Conservation (phyloP, 345 rosid genomes). For the Angophora floribunda region DNA sequence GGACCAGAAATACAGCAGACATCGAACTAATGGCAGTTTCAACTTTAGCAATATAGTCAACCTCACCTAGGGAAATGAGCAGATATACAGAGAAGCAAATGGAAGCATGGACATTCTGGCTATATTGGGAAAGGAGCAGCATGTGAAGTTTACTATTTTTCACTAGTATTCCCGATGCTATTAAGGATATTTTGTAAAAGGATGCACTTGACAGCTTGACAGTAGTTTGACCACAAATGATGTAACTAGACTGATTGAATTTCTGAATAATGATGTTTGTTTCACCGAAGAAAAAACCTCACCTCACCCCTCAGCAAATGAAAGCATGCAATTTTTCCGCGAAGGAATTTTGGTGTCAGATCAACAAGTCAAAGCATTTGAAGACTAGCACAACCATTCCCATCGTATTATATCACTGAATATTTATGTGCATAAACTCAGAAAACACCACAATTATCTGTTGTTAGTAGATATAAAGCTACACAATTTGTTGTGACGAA, state of each 20-base stretch:
- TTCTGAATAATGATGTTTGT: not conserved
- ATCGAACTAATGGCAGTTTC: not conserved
- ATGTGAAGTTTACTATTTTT: not conserved
- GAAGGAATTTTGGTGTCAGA: not conserved
- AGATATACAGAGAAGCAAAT: not conserved
- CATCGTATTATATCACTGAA: not conserved
- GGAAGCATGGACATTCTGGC: not conserved
- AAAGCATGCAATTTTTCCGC: not conserved
- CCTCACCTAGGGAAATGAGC: not conserved
- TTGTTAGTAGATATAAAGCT: not conserved
- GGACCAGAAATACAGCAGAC: not conserved
- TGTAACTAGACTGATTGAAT: no score
- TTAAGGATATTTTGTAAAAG: not conserved
- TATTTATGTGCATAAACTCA: not conserved
- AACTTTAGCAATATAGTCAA: not conserved
- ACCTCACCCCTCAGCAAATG: not conserved
- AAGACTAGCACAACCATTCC: not conserved
- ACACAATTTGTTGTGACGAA: not conserved
- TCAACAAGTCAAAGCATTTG: not conserved
- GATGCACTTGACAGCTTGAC: not conserved
- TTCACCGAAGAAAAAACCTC: not conserved
- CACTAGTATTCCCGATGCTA: not conserved
- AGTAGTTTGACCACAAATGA: not conserved
- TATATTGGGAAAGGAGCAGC: not conserved
- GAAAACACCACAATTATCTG: not conserved